Evolutionary conservation across 208 protist genomes (phyloP).

Genomic region (Trypanosoma rangeli): DNA sequence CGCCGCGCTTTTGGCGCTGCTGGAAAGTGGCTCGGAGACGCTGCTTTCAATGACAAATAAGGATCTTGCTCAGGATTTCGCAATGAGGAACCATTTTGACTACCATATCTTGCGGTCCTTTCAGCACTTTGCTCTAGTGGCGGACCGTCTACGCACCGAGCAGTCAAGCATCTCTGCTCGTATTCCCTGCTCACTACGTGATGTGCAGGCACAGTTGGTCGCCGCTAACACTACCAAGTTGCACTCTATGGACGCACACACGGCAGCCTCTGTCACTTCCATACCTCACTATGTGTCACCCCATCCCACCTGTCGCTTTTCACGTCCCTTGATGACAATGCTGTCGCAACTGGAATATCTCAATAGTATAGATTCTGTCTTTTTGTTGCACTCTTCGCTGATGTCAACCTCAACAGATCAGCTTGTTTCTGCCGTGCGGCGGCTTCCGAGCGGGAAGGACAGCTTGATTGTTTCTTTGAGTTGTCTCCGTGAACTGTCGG

Average conservation of each 20-base stretch:
- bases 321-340: slow-evolving; percentile 61
- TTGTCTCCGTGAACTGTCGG: slow-evolving; percentile 57
- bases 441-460: slow-evolving; percentile 76
- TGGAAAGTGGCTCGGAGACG: slow-evolving; percentile 71
- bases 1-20: slow-evolving; percentile 40
- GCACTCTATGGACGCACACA: slow-evolving; percentile 14
- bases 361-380: slow-evolving; percentile 66
- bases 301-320: slow-evolving; percentile 1
- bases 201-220: slow-evolving; percentile 30
- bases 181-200: slow-evolving; percentile 13
- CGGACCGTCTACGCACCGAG: slow-evolving; percentile 36
- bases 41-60: slow-evolving; percentile 54
- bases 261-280: slow-evolving; percentile 10
- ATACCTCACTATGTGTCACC: background rate
- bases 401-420: slow-evolving; percentile 40
- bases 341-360: slow-evolving; percentile 47
- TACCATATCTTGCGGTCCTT: slow-evolving; percentile 35
- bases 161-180: slow-evolving; percentile 4
- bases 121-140: slow-evolving; percentile 36
- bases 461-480: slow-evolving; percentile 61
- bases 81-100: slow-evolving; percentile 44
- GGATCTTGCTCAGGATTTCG: slow-evolving; percentile 37
- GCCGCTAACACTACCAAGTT: slow-evolving; percentile 7
- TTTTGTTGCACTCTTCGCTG: slow-evolving; percentile 73
- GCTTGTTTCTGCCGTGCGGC: slow-evolving; percentile 55